Evolutionary conservation across 2,329 filamentous ascomycete species (phyloP), one percentile per base, ranked within the genome.

Genomic region (Pseudogymnoascus sp.): DNA sequence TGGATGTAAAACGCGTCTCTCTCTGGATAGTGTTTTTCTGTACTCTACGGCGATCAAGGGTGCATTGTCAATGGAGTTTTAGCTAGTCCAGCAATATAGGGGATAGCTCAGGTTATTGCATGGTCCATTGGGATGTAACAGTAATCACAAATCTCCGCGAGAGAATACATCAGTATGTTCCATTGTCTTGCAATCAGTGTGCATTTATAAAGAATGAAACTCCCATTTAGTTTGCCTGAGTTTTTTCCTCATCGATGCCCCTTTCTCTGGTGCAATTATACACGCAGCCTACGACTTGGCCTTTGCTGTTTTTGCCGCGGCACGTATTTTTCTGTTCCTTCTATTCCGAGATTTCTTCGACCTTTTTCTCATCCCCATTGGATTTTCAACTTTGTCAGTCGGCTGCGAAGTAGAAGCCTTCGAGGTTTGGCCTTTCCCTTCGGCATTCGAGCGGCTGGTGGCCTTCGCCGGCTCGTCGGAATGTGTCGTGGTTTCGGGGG

Each of bases 41-140:
- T 56, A 56, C 28, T 56, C 49, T 56, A 56, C 11, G 49, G 49
- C 49, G 49, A 36, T 28, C 28, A 56, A 56, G 16, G 49, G 49
- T 34, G 49, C 49, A 56, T 56, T 36, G 28, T 56, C 49, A 12
- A 56, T 12, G 49, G 49, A 56, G 49, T 56, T 56, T 56, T 56
- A 56, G 49, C 49, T 56, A 56, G 49, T 56, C 49, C 49, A 21
- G 25, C n/a, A 56, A 56, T 56, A 34, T 56, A 56, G 49, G 49
- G 49, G 49, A 36, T 56, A 56, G 49, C 49, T 36, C 16, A 18
- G 46, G 46, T 56, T 56, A 56, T 56, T 56, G 46, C 46, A 14
- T 56, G 46, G 28, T 21, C 49, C 28, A 5, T 56, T 56, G 28
- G 49, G 49, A 56, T 56, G 49, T 56, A 56, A 34, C 28, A 56